phyloP scores from a whole-genome alignment of 2,329 filamentous ascomycete genomes.

The Fusarium nematophilum region DNA sequence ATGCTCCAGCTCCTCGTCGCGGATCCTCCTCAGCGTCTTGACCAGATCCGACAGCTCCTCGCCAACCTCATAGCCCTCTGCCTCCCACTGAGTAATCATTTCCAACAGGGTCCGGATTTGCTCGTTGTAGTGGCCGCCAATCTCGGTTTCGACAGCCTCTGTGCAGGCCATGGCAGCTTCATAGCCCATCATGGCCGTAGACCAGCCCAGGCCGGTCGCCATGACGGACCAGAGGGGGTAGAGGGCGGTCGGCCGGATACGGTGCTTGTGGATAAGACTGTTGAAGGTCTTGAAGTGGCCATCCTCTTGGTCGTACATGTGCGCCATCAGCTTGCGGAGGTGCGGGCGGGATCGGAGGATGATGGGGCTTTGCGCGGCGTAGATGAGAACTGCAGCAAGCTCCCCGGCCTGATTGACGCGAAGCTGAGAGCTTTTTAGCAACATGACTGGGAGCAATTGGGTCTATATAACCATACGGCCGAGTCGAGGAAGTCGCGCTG shows the following conservation, averaged over 20 bases:
- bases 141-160: conserved; percentile 98
- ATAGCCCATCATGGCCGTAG: conserved; percentile 86
- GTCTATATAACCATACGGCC: conserved; percentile 63
- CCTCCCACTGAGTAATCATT: conserved; percentile 82
- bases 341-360: conserved; percentile 84
- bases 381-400: conserved; percentile 95
- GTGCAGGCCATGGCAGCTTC: conserved; percentile 99
- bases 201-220: conserved; percentile 86
- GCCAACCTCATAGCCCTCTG: conserved; percentile 81
- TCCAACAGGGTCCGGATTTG: conserved; percentile 86
- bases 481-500: conserved; percentile 82
- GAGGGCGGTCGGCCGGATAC: conserved; percentile 90
- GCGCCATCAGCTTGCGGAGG: conserved; percentile 89
- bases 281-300: conserved; percentile 91
- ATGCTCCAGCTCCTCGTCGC: conserved; percentile 97
- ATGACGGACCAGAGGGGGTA: conserved; percentile 89
- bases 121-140: conserved; percentile 93
- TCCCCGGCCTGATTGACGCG: conserved; percentile 98
- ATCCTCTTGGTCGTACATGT: conserved; percentile 98
- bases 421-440: conserved; percentile 61
- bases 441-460: not conserved
- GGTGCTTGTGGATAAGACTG: conserved; percentile 81
- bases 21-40: conserved; percentile 79
- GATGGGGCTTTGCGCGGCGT: conserved; percentile 87
- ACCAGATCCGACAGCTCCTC: conserved; percentile 81